Conservation (phyloP, 345 rosid genomes). For the Heritiera fomes region DNA sequence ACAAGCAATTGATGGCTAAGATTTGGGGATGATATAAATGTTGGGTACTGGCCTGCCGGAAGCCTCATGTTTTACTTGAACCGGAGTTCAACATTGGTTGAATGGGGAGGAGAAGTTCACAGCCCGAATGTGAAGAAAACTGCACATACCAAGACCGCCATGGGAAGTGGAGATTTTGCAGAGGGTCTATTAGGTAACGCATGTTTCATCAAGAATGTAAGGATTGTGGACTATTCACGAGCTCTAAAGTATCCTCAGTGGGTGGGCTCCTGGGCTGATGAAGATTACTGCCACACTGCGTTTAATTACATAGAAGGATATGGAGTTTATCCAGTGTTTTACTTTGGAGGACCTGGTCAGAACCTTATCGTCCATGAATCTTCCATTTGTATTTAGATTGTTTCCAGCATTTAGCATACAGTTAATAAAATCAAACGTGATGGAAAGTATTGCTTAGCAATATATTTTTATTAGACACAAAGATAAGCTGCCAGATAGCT, state of each 20-base stretch:
- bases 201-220: no score
- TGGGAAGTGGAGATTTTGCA: slow-evolving; percentile 43
- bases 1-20: slow-evolving; percentile 53
- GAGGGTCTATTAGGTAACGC: neutral
- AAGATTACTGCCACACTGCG: neutral
- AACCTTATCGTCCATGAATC: neutral
- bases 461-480: neutral
- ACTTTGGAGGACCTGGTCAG: slow-evolving; percentile 13
- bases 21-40: neutral
- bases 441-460: neutral
- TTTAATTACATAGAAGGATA: neutral
- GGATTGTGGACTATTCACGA: neutral
- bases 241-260: neutral
- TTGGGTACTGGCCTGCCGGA: slow-evolving; percentile 53
- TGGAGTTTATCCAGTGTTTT: neutral
- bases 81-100: slow-evolving; percentile 42
- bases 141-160: slow-evolving; percentile 54
- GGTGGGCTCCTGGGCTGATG: neutral
- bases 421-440: neutral
- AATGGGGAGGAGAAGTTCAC: slow-evolving; percentile 64
- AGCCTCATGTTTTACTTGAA: slow-evolving; percentile 29
- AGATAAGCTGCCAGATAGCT: neutral
- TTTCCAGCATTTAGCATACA: neutral
- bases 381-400: neutral
- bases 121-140: slow-evolving; percentile 41